Conservation (phyloP, 2,329 filamentous ascomycete species). For the Diaporthe sp. region DNA sequence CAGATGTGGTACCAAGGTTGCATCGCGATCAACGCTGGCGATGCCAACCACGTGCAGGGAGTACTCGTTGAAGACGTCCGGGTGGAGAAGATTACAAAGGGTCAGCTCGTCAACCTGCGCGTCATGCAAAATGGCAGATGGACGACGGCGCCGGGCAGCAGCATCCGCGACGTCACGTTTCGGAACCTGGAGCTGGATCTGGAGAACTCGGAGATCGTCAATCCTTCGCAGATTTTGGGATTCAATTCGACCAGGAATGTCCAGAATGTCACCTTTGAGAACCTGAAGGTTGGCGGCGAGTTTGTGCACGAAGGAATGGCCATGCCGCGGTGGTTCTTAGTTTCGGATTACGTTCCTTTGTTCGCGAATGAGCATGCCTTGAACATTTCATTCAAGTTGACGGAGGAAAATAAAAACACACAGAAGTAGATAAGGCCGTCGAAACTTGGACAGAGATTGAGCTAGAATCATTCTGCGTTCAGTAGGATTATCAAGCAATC, state of each 20-base stretch:
- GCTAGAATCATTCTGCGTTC: neutral
- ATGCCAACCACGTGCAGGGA: constrained; percentile 49
- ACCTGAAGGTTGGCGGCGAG: neutral
- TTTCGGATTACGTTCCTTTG: constrained; percentile 9
- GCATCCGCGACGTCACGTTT: constrained; percentile 48
- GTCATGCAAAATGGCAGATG: constrained; percentile 51
- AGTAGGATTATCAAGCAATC: neutral
- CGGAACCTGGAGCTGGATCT: constrained; percentile 41
- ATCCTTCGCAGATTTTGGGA: constrained; percentile 2
- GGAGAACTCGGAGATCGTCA: constrained; percentile 4
- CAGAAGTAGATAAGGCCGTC: neutral
- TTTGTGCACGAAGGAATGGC: neutral
- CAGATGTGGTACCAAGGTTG: constrained; percentile 52
- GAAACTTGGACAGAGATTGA: neutral
- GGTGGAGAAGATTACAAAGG: constrained; percentile 48
- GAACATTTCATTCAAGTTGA: constrained; percentile 6
- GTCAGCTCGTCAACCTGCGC: constrained; percentile 51
- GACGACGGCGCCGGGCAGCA: constrained; percentile 50
- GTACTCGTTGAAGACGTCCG: constrained; percentile 47
- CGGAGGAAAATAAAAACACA: neutral
- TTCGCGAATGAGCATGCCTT: constrained; percentile 23
- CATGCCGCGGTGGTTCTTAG: neutral
- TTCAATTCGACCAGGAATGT: neutral
- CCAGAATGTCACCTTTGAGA: constrained; percentile 1
- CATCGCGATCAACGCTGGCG: constrained; percentile 50